These are phyloP conservation scores for Mollisiaceae sp. DNA, from an alignment of 2,329 filamentous ascomycete genomes.

Conservation along the genomic window DNA sequence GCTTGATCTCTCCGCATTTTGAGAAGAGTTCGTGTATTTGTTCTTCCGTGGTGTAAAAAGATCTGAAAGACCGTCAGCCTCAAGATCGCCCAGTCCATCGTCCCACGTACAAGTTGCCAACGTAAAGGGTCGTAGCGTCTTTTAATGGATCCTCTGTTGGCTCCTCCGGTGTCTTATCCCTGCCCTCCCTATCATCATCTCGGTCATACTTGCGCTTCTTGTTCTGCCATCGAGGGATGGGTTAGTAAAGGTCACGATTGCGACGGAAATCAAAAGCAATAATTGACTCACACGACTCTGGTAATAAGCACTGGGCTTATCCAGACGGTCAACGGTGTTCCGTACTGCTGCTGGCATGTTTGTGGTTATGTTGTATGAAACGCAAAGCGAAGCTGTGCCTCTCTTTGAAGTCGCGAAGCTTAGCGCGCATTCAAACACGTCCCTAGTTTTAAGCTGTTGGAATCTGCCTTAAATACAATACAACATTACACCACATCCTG, in stretches of 20 bases:
- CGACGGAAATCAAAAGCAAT: slow-evolving; percentile 22
- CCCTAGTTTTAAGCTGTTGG: too few species aligned
- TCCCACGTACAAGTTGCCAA: slow-evolving; percentile 82
- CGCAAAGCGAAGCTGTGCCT: too few species aligned
- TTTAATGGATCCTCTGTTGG: slow-evolving; percentile 76
- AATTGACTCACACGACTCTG: slow-evolving; percentile 69
- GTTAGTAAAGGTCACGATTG: slow-evolving; percentile 32
- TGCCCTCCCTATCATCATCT: slow-evolving; percentile 62
- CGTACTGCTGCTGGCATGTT: slow-evolving; percentile 47
- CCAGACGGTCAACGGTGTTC: slow-evolving; percentile 87
- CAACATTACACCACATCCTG: slow-evolving; percentile 22
- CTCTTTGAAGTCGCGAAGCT: background rate
- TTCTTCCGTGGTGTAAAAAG: slow-evolving; percentile 98
- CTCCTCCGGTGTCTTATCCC: slow-evolving; percentile 54
- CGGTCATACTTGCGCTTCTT: slow-evolving; percentile 59
- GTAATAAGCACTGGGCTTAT: slow-evolving; percentile 95
- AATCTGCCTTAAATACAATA: slow-evolving; percentile 21
- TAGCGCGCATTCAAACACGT: slow-evolving; percentile 1
- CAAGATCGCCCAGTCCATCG: background rate
- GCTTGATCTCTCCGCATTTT: slow-evolving; percentile 98
- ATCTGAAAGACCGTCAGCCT: slow-evolving; percentile 54
- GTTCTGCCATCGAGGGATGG: slow-evolving; percentile 47
- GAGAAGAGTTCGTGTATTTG: slow-evolving; percentile 97
- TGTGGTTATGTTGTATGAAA: slow-evolving; percentile 24
- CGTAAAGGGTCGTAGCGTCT: slow-evolving; percentile 92